These are phyloP conservation scores for Diversispora eburnea DNA, from an alignment of 192 early-diverging fungal genomes.

Conservation along the genomic window DNA sequence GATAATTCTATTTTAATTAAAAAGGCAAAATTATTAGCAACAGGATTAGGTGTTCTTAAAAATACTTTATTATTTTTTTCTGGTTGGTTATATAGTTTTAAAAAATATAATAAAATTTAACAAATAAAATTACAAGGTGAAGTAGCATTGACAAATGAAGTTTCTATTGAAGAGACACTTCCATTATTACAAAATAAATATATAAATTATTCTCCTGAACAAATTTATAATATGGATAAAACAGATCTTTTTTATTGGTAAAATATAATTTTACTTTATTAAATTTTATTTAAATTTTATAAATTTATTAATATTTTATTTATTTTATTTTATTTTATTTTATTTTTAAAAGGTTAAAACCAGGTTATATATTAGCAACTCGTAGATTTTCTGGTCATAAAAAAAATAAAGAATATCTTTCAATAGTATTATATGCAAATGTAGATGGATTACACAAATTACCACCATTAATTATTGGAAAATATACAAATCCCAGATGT, in stretches of 20 bases:
- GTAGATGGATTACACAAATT: slow-evolving; percentile 19
- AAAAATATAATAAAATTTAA: slow-evolving; percentile 34
- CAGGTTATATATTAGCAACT: slow-evolving; percentile 10
- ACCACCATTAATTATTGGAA: slow-evolving; percentile 21
- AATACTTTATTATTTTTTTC: slow-evolving; percentile 34
- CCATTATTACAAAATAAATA: slow-evolving; percentile 7
- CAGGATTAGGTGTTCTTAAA: neutral
- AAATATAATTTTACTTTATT: neutral
- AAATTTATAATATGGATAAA: slow-evolving; percentile 28
- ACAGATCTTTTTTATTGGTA: slow-evolving; percentile 23
- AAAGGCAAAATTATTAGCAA: neutral
- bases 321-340: too few relatives aligned
- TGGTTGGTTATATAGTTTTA: slow-evolving; percentile 44
- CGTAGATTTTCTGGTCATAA: neutral
- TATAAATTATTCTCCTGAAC: slow-evolving; percentile 1
- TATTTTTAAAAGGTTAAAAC: neutral
- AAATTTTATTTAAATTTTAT: neutral
- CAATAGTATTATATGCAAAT: slow-evolving; percentile 18
- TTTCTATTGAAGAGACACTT: neutral
- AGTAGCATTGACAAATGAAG: neutral
- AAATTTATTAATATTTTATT: neutral
- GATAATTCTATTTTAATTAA: neutral
- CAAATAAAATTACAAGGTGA: slow-evolving; percentile 18
- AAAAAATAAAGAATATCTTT: slow-evolving; percentile 10
- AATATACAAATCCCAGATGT: slow-evolving; percentile 19